Conservation (phyloP, 1,284 basidiomycete species). For the Cerioporus squamosus region DNA sequence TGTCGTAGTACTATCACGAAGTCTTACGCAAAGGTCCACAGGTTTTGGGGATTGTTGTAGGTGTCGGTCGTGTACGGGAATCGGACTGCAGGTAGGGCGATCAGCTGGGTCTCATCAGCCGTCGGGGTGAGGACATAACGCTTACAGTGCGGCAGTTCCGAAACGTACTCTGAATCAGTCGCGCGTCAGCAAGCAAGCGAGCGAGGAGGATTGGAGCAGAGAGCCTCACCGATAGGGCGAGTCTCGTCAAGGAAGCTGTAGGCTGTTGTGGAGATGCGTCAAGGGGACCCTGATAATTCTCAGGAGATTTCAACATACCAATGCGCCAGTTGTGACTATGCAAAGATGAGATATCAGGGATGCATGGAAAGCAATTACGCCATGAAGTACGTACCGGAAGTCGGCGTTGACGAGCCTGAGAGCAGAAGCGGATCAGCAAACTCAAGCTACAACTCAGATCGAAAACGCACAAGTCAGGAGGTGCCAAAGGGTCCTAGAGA, state of each 20-base stretch:
- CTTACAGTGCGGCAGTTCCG: slow-evolving; percentile 40
- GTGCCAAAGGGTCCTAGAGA: slow-evolving; percentile 60
- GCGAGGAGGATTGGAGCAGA: not conserved
- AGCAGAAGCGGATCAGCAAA: not conserved
- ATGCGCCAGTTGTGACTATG: slow-evolving; percentile 58
- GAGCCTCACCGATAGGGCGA: slow-evolving; percentile 30
- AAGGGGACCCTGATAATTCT: too few species aligned
- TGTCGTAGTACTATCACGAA: not conserved
- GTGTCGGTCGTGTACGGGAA: slow-evolving; percentile 66
- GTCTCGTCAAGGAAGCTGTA: slow-evolving; percentile 34
- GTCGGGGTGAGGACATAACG: not conserved
- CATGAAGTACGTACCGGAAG: slow-evolving; percentile 41
- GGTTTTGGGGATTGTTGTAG: slow-evolving; percentile 64
- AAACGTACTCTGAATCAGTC: slow-evolving; percentile 31
- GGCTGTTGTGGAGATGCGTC: slow-evolving; percentile 13
- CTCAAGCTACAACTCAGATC: too few species aligned
- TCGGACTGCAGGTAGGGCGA: slow-evolving; percentile 41
- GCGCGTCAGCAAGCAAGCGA: not conserved
- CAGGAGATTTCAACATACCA: slow-evolving; percentile 26
- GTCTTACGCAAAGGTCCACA: slow-evolving; percentile 60
- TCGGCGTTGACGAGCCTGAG: slow-evolving; percentile 53
- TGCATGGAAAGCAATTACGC: too few species aligned
- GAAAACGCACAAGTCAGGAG: slow-evolving; percentile 55
- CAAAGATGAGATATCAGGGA: not conserved
- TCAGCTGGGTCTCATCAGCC: not conserved